Evolutionary conservation across 2,329 filamentous ascomycete species (phyloP).

Genomic region (Laburnicola sp.): DNA sequence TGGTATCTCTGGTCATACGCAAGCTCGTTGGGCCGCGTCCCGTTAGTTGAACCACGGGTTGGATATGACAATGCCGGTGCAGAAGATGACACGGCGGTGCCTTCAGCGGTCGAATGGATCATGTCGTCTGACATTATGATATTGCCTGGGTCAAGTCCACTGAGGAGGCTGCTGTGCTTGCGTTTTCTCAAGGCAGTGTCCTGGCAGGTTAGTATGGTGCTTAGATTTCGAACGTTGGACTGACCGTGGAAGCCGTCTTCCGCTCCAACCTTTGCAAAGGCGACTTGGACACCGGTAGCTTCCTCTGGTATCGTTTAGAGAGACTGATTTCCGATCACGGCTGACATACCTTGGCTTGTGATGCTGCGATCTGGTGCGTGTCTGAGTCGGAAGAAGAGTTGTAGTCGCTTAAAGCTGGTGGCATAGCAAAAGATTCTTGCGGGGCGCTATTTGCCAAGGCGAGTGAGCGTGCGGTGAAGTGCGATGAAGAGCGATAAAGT

Average conservation of each 20-base stretch:
- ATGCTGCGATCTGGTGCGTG: neutral
- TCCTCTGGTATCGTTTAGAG: neutral
- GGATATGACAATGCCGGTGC: slow-evolving; percentile 14
- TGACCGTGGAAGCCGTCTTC: neutral
- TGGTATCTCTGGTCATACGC: slow-evolving; percentile 40
- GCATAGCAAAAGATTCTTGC: slow-evolving; percentile 7
- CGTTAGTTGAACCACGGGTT: slow-evolving; percentile 13
- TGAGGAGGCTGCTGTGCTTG: slow-evolving; percentile 11
- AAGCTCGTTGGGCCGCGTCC: slow-evolving; percentile 21
- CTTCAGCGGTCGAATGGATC: neutral
- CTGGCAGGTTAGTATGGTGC: neutral
- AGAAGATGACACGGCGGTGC: slow-evolving; percentile 11
- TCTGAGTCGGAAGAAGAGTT: slow-evolving; percentile 11
- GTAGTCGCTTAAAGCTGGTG: slow-evolving; percentile 21
- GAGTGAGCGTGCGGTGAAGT: neutral
- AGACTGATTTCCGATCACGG: neutral
- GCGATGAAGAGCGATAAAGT: neutral
- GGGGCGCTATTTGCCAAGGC: no score
- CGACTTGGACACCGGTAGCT: neutral
- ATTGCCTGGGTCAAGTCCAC: slow-evolving; percentile 19
- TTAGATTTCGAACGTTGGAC: neutral
- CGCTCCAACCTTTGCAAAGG: neutral
- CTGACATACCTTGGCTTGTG: neutral
- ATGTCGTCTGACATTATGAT: slow-evolving; percentile 14
- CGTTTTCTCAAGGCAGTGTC: slow-evolving; percentile 1